Conservation (phyloP, 1,139 yeast species). For the Kodamaea anthophila region DNA sequence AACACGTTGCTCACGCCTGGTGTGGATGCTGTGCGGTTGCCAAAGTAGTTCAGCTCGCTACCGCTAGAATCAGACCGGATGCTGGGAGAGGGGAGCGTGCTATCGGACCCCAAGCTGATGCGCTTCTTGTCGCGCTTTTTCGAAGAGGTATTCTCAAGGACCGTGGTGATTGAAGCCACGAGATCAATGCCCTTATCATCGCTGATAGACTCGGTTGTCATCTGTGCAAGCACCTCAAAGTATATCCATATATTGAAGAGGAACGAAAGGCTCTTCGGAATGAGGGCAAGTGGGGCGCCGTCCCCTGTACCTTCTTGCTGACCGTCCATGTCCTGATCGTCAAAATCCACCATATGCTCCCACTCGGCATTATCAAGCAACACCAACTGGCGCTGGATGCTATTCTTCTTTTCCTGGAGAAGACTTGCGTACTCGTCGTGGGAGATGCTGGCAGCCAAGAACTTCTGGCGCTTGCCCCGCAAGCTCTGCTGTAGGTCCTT, state of each 20-base stretch:
- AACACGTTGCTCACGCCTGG: constrained; percentile 16
- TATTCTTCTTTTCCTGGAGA: constrained; percentile 11
- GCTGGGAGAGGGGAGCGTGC: constrained; percentile 15
- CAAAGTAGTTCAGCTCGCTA: constrained; percentile 2
- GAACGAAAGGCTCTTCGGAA: constrained; percentile 44
- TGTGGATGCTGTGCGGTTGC: constrained; percentile 13
- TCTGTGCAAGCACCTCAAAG: constrained; percentile 58
- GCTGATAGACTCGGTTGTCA: constrained; percentile 47
- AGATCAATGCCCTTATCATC: constrained; percentile 42
- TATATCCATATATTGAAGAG: constrained; percentile 61
- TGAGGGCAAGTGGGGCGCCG: constrained; percentile 12
- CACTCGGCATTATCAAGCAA: constrained; percentile 32
- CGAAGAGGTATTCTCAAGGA: constrained; percentile 17
- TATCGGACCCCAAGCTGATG: constrained; percentile 5
- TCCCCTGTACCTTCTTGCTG: constrained; percentile 8
- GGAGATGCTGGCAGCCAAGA: constrained; percentile 9
- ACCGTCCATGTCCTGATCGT: constrained; percentile 6
- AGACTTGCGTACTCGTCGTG: constrained; percentile 12
- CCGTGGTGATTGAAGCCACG: constrained; percentile 36
- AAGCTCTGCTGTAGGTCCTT: constrained; percentile 20
- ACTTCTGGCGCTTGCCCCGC: constrained; percentile 11
- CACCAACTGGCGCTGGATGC: constrained; percentile 23
- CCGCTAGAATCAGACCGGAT: constrained; percentile 22
- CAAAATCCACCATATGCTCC: constrained; percentile 22
- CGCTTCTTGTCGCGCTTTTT: constrained; percentile 8